Evolutionary conservation across 2,329 filamentous ascomycete species (phyloP).

Genomic region (Colletotrichum acutatum): DNA sequence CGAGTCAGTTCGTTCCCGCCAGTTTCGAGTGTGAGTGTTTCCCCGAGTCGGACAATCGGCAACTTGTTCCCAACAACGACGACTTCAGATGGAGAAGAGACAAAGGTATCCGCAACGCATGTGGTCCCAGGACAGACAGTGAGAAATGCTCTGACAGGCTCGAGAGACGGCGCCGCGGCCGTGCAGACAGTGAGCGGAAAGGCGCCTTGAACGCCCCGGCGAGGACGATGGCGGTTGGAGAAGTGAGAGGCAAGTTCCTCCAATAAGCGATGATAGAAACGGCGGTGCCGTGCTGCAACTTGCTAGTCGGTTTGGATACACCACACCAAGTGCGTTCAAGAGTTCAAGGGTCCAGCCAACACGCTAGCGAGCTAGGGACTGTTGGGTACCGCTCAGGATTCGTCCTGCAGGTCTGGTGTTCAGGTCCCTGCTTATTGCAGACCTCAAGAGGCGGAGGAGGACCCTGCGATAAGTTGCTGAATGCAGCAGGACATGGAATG

Average conservation of each 20-base stretch:
- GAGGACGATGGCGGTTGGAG: neutral
- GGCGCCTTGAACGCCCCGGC: conserved; percentile 20
- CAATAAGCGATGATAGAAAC: neutral
- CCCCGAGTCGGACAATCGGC: conserved; percentile 8
- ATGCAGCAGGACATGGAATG: neutral
- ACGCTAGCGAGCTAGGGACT: conserved; percentile 13
- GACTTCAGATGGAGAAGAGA: conserved; percentile 16
- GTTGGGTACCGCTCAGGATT: conserved; percentile 2
- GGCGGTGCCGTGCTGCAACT: conserved; percentile 10
- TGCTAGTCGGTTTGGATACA: too few relatives aligned
- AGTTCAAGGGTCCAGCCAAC: conserved; percentile 24
- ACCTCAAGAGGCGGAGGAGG: conserved; percentile 9
- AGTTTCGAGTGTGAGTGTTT: conserved; percentile 18
- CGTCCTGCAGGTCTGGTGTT: conserved; percentile 11
- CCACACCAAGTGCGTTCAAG: neutral
- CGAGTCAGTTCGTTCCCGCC: conserved; percentile 24
- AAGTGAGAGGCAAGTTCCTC: neutral
- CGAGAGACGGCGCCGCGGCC: neutral
- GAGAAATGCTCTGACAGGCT: neutral
- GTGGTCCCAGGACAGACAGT: neutral
- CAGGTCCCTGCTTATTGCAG: conserved; percentile 27
- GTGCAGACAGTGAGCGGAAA: conserved; percentile 16
- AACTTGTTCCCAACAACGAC: neutral
- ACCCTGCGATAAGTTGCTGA: conserved; percentile 25
- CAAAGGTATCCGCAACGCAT: neutral